Evolutionary conservation across 805 yeast species (phyloP).

Genomic region (Kockiozyma suomiensis): DNA sequence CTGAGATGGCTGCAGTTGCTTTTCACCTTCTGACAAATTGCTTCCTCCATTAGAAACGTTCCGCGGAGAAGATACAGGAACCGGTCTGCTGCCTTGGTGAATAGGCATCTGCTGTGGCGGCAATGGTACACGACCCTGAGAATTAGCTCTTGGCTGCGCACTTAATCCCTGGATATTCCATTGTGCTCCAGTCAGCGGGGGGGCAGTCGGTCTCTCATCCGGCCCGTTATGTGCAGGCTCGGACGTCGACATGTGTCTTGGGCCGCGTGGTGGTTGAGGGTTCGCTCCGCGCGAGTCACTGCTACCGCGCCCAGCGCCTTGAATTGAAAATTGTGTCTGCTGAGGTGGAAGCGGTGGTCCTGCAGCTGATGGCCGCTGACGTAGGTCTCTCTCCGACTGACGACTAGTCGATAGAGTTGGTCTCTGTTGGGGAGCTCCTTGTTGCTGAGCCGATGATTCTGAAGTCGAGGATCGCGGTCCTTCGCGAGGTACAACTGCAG

Average conservation of each 20-base stretch:
- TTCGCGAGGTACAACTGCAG: slow-evolving; percentile 6
- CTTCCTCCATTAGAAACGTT: not conserved
- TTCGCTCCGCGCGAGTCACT: too few species aligned
- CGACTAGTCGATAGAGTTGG: not conserved
- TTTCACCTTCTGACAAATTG: not conserved
- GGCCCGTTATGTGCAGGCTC: too few species aligned
- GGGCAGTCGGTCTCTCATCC: too few species aligned
- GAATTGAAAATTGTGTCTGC: not conserved
- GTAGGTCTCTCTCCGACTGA: not conserved
- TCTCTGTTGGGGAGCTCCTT: not conserved
- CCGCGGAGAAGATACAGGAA: not conserved
- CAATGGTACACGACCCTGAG: not conserved
- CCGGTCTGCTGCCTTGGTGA: not conserved
- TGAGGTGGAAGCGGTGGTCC: slow-evolving; percentile 8
- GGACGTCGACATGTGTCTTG: too few species aligned
- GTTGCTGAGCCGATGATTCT: not conserved
- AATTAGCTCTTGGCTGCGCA: too few species aligned
- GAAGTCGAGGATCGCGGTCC: not conserved
- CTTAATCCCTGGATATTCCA: too few species aligned
- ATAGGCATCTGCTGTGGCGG: slow-evolving; percentile 9
- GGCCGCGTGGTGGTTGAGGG: too few species aligned
- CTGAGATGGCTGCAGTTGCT: not conserved
- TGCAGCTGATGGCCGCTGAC: too few species aligned
- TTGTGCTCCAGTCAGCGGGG: too few species aligned
- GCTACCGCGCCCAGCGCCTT: not conserved